Conservation (phyloP, 345 rosid species). For the Firmiana major region DNA sequence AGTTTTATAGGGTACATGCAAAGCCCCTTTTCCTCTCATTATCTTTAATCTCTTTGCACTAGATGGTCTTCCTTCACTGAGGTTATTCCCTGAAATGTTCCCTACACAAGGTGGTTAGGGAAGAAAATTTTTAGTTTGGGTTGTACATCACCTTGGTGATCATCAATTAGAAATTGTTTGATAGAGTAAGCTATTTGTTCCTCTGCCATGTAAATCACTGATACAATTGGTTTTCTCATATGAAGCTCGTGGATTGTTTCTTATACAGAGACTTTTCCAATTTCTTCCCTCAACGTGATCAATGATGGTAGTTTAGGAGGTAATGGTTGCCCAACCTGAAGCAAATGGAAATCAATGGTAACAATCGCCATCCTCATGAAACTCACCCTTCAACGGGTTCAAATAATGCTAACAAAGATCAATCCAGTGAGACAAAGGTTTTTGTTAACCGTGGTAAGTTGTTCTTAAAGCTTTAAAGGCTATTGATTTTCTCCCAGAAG, state of each 20-base stretch:
- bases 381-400: constrained; percentile 9
- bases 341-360: constrained; percentile 27
- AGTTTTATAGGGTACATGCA: neutral
- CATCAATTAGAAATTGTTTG: neutral
- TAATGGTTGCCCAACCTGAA: constrained; percentile 13
- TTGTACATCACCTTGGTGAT: neutral
- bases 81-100: neutral
- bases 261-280: neutral
- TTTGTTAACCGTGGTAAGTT: constrained; percentile 28
- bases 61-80: neutral
- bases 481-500: neutral
- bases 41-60: neutral
- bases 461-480: constrained; percentile 7
- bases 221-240: neutral
- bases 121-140: neutral
- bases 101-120: neutral
- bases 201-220: neutral
- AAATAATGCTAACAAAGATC: constrained; percentile 11
- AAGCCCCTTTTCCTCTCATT: neutral
- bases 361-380: constrained; percentile 17
- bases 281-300: neutral
- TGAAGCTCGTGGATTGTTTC: neutral
- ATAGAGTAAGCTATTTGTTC: neutral
- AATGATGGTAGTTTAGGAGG: constrained; percentile 17
- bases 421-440: constrained; percentile 18